Conservation (phyloP, 306 rosid genomes). For the Vigna reflexopilosa region DNA sequence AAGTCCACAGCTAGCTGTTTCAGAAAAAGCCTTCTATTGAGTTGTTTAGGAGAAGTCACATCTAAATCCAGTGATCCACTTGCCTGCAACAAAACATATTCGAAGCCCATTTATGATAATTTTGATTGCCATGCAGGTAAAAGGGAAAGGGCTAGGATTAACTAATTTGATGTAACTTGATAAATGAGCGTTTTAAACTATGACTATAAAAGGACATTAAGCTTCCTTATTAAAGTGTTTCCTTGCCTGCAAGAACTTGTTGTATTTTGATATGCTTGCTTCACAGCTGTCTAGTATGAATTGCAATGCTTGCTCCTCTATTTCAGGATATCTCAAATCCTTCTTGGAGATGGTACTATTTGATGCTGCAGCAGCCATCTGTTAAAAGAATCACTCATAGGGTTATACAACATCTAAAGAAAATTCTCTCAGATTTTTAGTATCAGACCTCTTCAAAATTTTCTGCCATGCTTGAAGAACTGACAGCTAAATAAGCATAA, state of each 20-base stretch:
- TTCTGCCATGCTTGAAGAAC: conserved; percentile 84
- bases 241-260: conserved; percentile 83
- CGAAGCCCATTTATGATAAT: conserved; percentile 11
- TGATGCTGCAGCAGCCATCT: conserved; percentile 94
- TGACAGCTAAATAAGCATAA: conserved; percentile 85
- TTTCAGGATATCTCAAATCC: conserved; percentile 74
- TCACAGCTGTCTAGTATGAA: conserved; percentile 86
- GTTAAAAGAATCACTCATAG: conserved; percentile 40
- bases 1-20: conserved; percentile 92
- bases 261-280: conserved; percentile 87
- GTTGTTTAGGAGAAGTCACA: conserved; percentile 91
- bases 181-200: conserved; percentile 21
- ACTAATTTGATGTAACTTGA: background rate
- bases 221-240: background rate
- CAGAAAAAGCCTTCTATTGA: conserved; percentile 83
- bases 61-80: conserved; percentile 97
- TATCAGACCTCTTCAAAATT: conserved; percentile 80
- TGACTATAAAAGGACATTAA: background rate
- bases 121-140: conserved; percentile 6
- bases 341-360: conserved; percentile 67
- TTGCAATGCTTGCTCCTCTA: conserved; percentile 91
- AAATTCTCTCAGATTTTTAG: conserved; percentile 15
- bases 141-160: background rate
- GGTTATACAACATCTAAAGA: conserved; percentile 24
- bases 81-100: conserved; percentile 56